These are phyloP conservation scores for Crucibulum parvulum DNA, from an alignment of 1,284 basidiomycete genomes.

Conservation along the genomic window DNA sequence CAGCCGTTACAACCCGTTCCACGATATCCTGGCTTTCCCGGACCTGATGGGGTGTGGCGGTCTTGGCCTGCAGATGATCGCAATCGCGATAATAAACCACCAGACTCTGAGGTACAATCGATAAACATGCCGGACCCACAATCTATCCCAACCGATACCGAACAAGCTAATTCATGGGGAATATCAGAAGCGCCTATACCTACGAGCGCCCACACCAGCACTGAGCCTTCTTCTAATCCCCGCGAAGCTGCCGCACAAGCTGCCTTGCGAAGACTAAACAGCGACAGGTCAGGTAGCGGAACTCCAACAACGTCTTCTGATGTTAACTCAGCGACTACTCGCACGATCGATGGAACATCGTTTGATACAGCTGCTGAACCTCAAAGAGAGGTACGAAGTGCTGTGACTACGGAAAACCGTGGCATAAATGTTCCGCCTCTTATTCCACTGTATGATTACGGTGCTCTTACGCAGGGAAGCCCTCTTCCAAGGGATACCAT, in stretches of 20 bases:
- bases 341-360: background rate
- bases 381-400: too few species aligned
- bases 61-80: constrained; percentile 49
- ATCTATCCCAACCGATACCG: constrained; percentile 16
- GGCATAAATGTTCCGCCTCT: constrained; percentile 48
- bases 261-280: constrained; percentile 44
- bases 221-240: constrained; percentile 20
- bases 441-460: constrained; percentile 57
- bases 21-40: constrained; percentile 62
- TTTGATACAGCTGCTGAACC: too few species aligned
- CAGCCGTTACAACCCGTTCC: constrained; percentile 47
- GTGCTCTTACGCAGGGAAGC: constrained; percentile 7
- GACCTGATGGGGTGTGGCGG: constrained; percentile 69
- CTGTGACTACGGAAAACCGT: constrained; percentile 6
- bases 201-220: background rate
- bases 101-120: background rate
- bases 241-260: constrained; percentile 54
- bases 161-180: background rate
- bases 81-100: constrained; percentile 5
- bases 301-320: constrained; percentile 1
- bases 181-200: background rate
- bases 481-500: background rate
- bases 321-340: background rate
- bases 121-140: constrained; percentile 4
- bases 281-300: constrained; percentile 1